Conservation (phyloP, 1,284 basidiomycete species). For the Blastosporella zonata region DNA sequence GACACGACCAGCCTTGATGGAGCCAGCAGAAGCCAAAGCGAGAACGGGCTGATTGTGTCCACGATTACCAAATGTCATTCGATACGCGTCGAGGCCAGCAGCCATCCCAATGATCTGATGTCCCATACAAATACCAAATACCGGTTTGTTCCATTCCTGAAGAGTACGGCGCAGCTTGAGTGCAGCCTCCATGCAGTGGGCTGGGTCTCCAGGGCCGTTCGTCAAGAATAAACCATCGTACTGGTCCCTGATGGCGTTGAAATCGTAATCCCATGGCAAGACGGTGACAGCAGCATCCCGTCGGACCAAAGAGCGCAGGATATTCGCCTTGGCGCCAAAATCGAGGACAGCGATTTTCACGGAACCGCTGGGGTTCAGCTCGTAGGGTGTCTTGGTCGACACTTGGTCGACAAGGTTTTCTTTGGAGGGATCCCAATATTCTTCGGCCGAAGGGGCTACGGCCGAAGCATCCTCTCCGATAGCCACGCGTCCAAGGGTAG, state of each 20-base stretch:
- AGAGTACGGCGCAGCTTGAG: constrained; percentile 79
- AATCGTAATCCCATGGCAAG: constrained; percentile 96
- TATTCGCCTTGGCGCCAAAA: constrained; percentile 98
- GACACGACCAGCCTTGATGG: constrained; percentile 92
- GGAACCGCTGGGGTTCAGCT: constrained; percentile 84
- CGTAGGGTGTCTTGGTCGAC: constrained; percentile 84
- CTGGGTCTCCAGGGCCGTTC: constrained; percentile 95
- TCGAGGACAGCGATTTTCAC: constrained; percentile 94
- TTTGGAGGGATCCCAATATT: constrained; percentile 90
- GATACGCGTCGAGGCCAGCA: constrained; percentile 93
- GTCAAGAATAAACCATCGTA: constrained; percentile 96
- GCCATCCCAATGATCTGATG: constrained; percentile 97
- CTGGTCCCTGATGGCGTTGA: constrained; percentile 85
- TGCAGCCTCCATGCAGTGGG: constrained; percentile 85
- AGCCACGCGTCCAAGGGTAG: constrained; percentile 90
- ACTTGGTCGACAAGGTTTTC: constrained; percentile 95
- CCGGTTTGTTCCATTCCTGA: constrained; percentile 86
- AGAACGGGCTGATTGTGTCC: constrained; percentile 99
- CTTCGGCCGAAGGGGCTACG: constrained; percentile 57
- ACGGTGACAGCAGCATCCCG: constrained; percentile 93
- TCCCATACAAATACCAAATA: constrained; percentile 99
- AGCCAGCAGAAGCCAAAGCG: constrained; percentile 86
- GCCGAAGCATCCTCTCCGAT: constrained; percentile 74
- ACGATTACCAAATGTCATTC: constrained; percentile 97
- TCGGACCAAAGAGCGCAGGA: constrained; percentile 87